These are phyloP conservation scores for Hypomontagnella submonticulosa DNA, from an alignment of 495 filamentous ascomycete species.

Conservation along the genomic window DNA sequence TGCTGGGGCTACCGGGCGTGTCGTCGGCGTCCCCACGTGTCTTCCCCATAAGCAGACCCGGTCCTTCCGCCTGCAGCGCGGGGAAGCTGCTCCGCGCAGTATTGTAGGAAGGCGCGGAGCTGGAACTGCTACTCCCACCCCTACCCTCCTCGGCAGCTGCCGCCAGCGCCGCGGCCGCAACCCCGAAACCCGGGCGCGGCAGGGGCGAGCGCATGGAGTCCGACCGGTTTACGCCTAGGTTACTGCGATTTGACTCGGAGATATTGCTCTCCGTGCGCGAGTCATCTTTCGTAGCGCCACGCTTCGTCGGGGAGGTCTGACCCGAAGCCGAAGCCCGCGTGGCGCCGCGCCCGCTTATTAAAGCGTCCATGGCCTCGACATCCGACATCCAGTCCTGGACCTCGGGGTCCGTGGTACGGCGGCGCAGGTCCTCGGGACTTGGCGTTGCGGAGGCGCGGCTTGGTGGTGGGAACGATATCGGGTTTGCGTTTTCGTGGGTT, in stretches of 20 bases:
- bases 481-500: slow-evolving; percentile 30
- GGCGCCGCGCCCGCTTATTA: slow-evolving; percentile 47
- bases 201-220: slow-evolving; percentile 42
- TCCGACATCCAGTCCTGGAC: slow-evolving; percentile 70
- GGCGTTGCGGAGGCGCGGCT: slow-evolving; percentile 42
- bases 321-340: slow-evolving; percentile 13
- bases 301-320: slow-evolving; percentile 29
- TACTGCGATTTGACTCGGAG: slow-evolving; percentile 53
- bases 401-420: slow-evolving; percentile 57
- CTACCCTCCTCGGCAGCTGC: slow-evolving; percentile 41
- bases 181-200: slow-evolving; percentile 37
- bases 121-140: slow-evolving; percentile 51
- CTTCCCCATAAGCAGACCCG: slow-evolving; percentile 64
- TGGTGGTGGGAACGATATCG: slow-evolving; percentile 41
- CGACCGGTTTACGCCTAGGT: slow-evolving; percentile 48
- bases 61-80: slow-evolving; percentile 72
- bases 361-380: slow-evolving; percentile 65
- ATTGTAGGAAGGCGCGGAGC: slow-evolving; percentile 69
- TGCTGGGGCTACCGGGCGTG: slow-evolving; percentile 59
- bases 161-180: slow-evolving; percentile 36
- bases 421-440: slow-evolving; percentile 44
- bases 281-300: slow-evolving; percentile 40
- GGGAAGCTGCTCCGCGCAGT: slow-evolving; percentile 73
- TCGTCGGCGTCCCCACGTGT: slow-evolving; percentile 36
- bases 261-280: slow-evolving; percentile 53